Evolutionary conservation across 129 eudicot genomes (phyloP).

Genomic region (Saposhnikovia divaricata): DNA sequence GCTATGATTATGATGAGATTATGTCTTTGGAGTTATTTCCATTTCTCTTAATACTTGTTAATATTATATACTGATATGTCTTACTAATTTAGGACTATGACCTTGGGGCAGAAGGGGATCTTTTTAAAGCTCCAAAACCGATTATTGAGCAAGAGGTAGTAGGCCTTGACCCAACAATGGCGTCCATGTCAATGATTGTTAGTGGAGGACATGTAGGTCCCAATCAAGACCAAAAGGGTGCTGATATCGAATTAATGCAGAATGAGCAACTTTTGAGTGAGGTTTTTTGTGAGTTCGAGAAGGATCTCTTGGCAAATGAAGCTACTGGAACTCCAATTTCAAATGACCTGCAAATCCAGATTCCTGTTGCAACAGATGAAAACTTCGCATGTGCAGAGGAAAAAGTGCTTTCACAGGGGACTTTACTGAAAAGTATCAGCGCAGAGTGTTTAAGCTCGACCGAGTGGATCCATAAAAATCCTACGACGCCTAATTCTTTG

Average conservation of each 20-base stretch:
- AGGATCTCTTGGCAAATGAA: constrained; percentile 67
- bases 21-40: constrained; percentile 2
- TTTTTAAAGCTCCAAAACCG: constrained; percentile 85
- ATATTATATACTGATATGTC: constrained; percentile 22
- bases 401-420: constrained; percentile 28
- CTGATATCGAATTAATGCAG: constrained; percentile 64
- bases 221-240: constrained; percentile 39
- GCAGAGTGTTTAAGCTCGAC: constrained; percentile 60
- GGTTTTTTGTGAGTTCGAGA: constrained; percentile 77
- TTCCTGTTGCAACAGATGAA: constrained; percentile 42
- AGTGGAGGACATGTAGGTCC: constrained; percentile 63
- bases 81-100: constrained; percentile 55
- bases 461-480: constrained; percentile 55
- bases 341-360: constrained; percentile 39
- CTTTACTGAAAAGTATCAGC: constrained; percentile 70
- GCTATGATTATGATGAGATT: background rate
- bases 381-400: constrained; percentile 22
- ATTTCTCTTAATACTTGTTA: background rate
- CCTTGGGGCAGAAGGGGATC: constrained; percentile 95
- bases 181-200: constrained; percentile 59
- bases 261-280: constrained; percentile 73
- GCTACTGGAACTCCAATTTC: constrained; percentile 47
- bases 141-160: constrained; percentile 58
- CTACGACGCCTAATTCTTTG: constrained; percentile 53
- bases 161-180: constrained; percentile 55